A percentile compares a stretch with the other conserved stretches of the same genome.
These are phyloP conservation scores for Myxozyma mucilagina DNA, from an alignment of 805 yeast species.

Conservation along the genomic window DNA sequence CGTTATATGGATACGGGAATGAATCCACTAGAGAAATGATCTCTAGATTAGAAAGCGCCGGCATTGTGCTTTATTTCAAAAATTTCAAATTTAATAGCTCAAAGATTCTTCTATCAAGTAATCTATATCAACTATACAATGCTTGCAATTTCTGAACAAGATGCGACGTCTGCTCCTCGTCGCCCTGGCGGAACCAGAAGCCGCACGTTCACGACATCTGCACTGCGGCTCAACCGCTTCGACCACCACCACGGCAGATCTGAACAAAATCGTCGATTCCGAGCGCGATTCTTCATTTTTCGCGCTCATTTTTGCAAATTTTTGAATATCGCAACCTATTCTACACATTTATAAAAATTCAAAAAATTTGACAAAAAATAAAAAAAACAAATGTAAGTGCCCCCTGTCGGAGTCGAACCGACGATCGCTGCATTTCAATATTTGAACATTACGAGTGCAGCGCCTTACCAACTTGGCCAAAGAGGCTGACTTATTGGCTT, in stretches of 20 bases:
- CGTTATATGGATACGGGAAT: conserved; percentile 18
- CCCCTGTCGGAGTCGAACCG: conserved; percentile 35
- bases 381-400: conserved; percentile 15
- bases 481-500: conserved; percentile 17
- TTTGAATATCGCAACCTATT: too few species aligned
- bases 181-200: background rate
- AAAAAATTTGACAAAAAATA: background rate
- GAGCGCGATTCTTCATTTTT: too few species aligned
- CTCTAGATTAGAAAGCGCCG: conserved; percentile 17
- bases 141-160: too few species aligned
- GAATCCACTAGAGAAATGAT: conserved; percentile 22
- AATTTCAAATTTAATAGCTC: background rate
- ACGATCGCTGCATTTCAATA: conserved; percentile 30
- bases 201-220: background rate
- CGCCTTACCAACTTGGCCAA: conserved; percentile 35
- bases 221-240: background rate
- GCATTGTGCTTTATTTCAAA: background rate
- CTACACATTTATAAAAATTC: background rate
- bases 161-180: too few species aligned
- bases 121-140: too few species aligned
- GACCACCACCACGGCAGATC: too few species aligned
- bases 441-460: conserved; percentile 28
- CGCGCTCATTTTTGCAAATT: too few species aligned
- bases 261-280: too few species aligned
- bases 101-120: background rate